Evolutionary conservation across 495 filamentous ascomycete species (phyloP).

Genomic region (Platismatia glauca): DNA sequence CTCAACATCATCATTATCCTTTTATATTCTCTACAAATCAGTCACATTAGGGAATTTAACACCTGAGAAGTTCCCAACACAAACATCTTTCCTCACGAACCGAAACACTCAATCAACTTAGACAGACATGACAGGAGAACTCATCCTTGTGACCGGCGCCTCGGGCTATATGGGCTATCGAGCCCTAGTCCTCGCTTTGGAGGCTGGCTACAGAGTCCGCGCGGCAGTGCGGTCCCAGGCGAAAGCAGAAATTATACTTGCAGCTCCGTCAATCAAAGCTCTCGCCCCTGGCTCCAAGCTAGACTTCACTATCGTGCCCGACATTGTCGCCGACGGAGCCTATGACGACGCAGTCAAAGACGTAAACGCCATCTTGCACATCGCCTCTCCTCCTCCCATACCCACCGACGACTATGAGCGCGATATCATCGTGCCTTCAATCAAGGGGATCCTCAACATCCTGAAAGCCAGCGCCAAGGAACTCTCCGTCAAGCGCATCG

Average conservation of each 20-base stretch:
- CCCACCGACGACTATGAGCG: slow-evolving; percentile 20
- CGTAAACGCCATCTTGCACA: slow-evolving; percentile 42
- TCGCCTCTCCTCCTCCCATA: slow-evolving; percentile 37
- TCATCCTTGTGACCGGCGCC: slow-evolving; percentile 2
- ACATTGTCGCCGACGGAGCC: slow-evolving; percentile 35
- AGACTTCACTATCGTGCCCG: slow-evolving; percentile 38
- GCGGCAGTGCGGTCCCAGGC: slow-evolving; percentile 7
- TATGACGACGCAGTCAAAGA: slow-evolving; percentile 40
- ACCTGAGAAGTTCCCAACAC: not conserved
- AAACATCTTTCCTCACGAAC: not conserved
- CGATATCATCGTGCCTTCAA: slow-evolving; percentile 31
- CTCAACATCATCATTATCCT: not conserved
- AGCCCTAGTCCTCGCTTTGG: not conserved
- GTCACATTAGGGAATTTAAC: no score
- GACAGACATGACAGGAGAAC: not conserved
- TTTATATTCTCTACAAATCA: not conserved
- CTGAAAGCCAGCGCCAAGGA: slow-evolving; percentile 32
- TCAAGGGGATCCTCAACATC: slow-evolving; percentile 31
- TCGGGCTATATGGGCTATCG: not conserved
- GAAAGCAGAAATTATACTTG: not conserved
- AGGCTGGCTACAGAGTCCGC: slow-evolving; percentile 1
- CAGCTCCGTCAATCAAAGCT: slow-evolving; percentile 2
- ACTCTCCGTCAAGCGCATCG: slow-evolving; percentile 32
- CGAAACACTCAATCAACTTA: not conserved
- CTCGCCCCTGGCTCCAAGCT: slow-evolving; percentile 15